A percentile compares a stretch with the other conserved stretches of the same genome.
These are phyloP conservation scores for Hygrocybe punicea DNA, from an alignment of 768 basidiomycete species.

Conservation along the genomic window DNA sequence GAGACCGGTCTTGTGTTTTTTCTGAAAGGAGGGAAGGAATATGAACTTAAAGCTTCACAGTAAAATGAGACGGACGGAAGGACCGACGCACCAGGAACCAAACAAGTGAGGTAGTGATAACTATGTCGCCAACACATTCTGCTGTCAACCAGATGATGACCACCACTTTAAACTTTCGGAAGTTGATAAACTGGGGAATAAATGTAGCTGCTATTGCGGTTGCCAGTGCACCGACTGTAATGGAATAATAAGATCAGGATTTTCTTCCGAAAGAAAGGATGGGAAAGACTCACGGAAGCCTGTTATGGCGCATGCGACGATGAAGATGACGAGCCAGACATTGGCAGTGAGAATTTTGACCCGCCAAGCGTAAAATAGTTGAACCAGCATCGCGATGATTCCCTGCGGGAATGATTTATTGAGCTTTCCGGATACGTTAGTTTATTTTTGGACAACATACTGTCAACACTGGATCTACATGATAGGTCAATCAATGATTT, in stretches of 20 bases:
- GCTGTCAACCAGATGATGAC: constrained; percentile 42
- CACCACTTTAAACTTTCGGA: constrained; percentile 30
- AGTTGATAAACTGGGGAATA: constrained; percentile 24
- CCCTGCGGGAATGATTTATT: constrained; percentile 29
- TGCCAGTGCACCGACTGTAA: constrained; percentile 26
- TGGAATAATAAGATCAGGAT: not conserved
- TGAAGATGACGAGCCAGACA: constrained; percentile 12
- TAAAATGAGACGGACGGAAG: not conserved
- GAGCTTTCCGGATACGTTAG: not conserved
- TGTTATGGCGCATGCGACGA: constrained; percentile 17
- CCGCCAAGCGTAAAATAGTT: constrained; percentile 47
- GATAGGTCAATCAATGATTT: not conserved
- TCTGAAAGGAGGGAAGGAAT: constrained; percentile 20
- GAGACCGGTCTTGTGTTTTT: constrained; percentile 43
- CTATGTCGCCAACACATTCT: constrained; percentile 39
- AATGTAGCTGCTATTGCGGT: constrained; percentile 26
- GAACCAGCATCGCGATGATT: constrained; percentile 43
- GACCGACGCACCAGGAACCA: constrained; percentile 38
- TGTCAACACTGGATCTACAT: constrained; percentile 45
- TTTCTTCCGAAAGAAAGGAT: not conserved
- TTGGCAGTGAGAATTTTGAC: constrained; percentile 28
- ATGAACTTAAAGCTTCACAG: not conserved
- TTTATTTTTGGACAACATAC: constrained; percentile 21
- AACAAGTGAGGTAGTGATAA: constrained; percentile 44
- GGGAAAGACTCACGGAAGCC: constrained; percentile 19